Percentiles rank a stretch among this genome's conserved stretches.
phyloP scores from a whole-genome alignment of 495 filamentous ascomycete species.

The Aspergillus affinis region DNA sequence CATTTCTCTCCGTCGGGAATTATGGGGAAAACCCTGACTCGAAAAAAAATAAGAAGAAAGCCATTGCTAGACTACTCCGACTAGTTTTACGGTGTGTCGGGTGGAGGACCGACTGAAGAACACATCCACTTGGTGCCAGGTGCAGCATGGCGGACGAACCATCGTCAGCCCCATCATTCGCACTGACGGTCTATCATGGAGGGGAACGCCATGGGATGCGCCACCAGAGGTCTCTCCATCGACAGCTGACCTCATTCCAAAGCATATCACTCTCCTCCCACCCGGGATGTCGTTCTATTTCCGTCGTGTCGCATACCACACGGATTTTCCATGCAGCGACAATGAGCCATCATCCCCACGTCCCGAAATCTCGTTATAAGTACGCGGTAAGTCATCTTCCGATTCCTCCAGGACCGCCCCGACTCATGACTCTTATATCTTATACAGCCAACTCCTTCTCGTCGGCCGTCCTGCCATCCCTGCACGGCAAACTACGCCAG shows the following conservation, averaged over 20 bases:
- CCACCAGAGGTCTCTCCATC: not conserved
- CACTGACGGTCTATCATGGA: conserved; percentile 1
- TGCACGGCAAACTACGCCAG: not conserved
- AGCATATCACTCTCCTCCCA: not conserved
- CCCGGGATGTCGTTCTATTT: not conserved
- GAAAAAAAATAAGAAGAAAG: too few species aligned
- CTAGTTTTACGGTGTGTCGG: too few species aligned
- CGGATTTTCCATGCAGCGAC: too few species aligned
- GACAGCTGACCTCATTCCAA: not conserved
- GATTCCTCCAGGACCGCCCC: not conserved
- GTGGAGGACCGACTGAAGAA: conserved; percentile 1
- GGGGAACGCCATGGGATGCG: not conserved
- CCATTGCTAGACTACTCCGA: not conserved
- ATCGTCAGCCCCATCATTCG: conserved; percentile 4
- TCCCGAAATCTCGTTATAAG: too few species aligned
- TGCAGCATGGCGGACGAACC: conserved; percentile 15
- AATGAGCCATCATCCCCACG: too few species aligned
- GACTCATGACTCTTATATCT: not conserved
- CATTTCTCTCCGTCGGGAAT: not conserved
- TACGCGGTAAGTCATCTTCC: too few species aligned
- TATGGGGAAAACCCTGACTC: too few species aligned
- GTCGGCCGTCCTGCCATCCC: not conserved
- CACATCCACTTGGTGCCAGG: not conserved
- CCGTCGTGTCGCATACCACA: not conserved
- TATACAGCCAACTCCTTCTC: not conserved